Percentiles rank a stretch among this genome's conserved stretches.
Evolutionary conservation across 352 stramenopile genomes (phyloP).

Genomic region (Pythium apleroticum): DNA sequence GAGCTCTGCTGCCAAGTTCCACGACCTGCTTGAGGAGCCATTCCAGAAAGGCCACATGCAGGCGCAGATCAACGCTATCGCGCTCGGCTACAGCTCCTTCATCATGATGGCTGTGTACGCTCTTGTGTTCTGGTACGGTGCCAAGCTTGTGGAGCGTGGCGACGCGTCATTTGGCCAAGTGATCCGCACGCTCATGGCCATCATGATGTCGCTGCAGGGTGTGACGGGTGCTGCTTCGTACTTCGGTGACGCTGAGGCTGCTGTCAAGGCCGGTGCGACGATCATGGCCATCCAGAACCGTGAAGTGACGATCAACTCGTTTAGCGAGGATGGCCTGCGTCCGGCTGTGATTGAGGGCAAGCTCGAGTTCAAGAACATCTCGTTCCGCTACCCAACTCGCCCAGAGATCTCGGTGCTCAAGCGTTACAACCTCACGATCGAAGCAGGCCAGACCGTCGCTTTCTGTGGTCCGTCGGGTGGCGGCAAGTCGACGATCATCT

Average conservation of each 20-base stretch:
- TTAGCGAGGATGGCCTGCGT: constrained; percentile 22
- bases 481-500: constrained; percentile 20
- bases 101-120: constrained; percentile 35
- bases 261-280: background rate
- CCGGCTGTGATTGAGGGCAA: constrained; percentile 22
- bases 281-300: constrained; percentile 3
- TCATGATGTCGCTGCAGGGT: constrained; percentile 34
- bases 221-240: constrained; percentile 24
- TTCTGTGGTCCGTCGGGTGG: constrained; percentile 26
- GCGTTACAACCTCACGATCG: constrained; percentile 75
- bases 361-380: constrained; percentile 60
- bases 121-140: constrained; percentile 50
- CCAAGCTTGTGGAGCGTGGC: constrained; percentile 29
- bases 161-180: constrained; percentile 33
- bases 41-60: constrained; percentile 22
- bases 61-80: constrained; percentile 30
- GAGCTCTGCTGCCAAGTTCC: constrained; percentile 19
- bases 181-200: constrained; percentile 36
- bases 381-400: constrained; percentile 71
- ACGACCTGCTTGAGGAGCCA: constrained; percentile 22
- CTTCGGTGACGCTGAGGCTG: background rate
- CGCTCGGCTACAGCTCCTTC: constrained; percentile 61
- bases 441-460: constrained; percentile 53
- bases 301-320: constrained; percentile 36
- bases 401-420: constrained; percentile 70